Evolutionary conservation across 768 basidiomycete genomes (phyloP).

Genomic region (Rhizopogon vulgaris): DNA sequence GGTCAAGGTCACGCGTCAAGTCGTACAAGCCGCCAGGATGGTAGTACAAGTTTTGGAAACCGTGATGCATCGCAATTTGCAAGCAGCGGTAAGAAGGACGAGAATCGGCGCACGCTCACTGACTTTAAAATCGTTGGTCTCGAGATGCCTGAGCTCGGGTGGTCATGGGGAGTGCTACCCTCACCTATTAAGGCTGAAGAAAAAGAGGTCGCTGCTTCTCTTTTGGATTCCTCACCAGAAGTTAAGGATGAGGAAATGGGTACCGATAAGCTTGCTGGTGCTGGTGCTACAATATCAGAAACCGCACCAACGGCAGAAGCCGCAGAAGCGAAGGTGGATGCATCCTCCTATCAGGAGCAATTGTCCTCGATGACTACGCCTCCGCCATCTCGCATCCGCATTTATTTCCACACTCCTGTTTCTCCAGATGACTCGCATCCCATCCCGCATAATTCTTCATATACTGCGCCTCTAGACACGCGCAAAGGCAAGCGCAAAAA

Average conservation of each 20-base stretch:
- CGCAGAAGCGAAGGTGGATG: slow-evolving; percentile 26
- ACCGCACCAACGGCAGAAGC: slow-evolving; percentile 19
- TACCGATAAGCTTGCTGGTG: slow-evolving; percentile 1
- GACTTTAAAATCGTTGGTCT: slow-evolving; percentile 97
- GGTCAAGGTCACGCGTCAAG: slow-evolving; percentile 46
- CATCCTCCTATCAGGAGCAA: slow-evolving; percentile 20
- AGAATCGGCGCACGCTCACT: slow-evolving; percentile 87
- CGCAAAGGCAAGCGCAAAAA: slow-evolving; percentile 87
- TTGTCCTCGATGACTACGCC: slow-evolving; percentile 29
- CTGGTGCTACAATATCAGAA: slow-evolving; percentile 16
- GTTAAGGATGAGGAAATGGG: slow-evolving; percentile 27
- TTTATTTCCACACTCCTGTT: slow-evolving; percentile 89
- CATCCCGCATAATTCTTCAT: slow-evolving; percentile 55
- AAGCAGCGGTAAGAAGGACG: slow-evolving; percentile 71
- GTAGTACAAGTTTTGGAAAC: slow-evolving; percentile 30
- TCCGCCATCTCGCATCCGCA: slow-evolving; percentile 78
- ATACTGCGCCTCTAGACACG: slow-evolving; percentile 45
- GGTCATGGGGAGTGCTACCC: slow-evolving; percentile 79
- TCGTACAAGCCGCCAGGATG: slow-evolving; percentile 36
- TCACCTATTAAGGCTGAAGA: slow-evolving; percentile 29
- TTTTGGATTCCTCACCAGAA: slow-evolving; percentile 26
- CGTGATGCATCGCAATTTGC: slow-evolving; percentile 47
- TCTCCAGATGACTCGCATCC: slow-evolving; percentile 75
- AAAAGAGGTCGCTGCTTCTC: slow-evolving; percentile 28
- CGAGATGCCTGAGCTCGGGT: slow-evolving; percentile 73